These are phyloP conservation scores for Pichia phayaonensis DNA, from an alignment of 805 yeast species.

Conservation along the genomic window DNA sequence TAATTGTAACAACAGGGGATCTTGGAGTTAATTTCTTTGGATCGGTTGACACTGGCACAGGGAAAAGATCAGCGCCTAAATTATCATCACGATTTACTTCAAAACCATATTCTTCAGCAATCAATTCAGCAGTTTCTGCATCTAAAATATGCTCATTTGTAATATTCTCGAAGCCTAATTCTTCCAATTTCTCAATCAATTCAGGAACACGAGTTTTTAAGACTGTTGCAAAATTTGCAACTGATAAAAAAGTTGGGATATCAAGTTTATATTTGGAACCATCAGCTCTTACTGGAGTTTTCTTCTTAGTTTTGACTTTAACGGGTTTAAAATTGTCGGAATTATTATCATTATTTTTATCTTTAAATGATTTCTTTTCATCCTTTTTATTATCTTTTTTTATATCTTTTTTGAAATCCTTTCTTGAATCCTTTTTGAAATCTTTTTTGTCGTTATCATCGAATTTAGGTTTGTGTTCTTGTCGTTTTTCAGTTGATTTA, in stretches of 20 bases:
- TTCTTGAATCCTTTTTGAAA: neutral
- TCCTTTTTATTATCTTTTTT: neutral
- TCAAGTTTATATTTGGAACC: constrained; percentile 23
- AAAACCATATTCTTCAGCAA: constrained; percentile 85
- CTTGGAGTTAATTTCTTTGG: constrained; percentile 47
- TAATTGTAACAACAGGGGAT: constrained; percentile 92
- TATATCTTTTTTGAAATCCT: neutral
- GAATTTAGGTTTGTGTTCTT: neutral
- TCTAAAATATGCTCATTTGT: constrained; percentile 78
- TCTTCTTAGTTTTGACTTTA: constrained; percentile 9
- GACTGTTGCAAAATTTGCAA: constrained; percentile 69
- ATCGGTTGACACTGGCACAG: constrained; percentile 46
- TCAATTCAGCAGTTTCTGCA: constrained; percentile 73
- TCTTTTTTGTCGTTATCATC: neutral
- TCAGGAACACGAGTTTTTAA: constrained; percentile 57
- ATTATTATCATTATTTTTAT: neutral
- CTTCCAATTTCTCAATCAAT: constrained; percentile 49
- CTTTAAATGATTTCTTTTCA: neutral
- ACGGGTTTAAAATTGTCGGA: neutral
- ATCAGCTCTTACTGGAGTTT: neutral
- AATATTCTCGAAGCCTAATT: constrained; percentile 64
- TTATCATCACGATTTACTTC: constrained; percentile 50
- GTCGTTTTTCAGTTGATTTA: neutral
- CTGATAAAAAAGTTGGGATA: constrained; percentile 72
- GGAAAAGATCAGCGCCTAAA: constrained; percentile 53